phyloP scores from a whole-genome alignment of 108 stramenopile species.

The Thalassiosira profunda region DNA sequence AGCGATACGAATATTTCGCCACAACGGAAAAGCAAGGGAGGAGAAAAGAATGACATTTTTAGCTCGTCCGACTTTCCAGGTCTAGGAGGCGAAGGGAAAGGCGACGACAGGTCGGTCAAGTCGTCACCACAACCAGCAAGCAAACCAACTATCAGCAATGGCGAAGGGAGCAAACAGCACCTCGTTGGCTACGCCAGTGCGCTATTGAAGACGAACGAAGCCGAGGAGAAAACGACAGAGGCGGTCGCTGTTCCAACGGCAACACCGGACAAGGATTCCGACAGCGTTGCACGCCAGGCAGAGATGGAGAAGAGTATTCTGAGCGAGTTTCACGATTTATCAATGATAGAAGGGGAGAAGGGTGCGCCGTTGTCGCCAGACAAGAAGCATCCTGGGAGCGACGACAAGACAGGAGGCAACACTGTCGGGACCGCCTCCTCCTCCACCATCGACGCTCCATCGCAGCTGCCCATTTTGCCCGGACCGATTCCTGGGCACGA shows the following conservation, averaged over 20 bases:
- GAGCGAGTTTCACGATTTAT: conserved; percentile 42
- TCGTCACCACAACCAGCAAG: too few relatives aligned
- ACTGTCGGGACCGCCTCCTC: conserved; percentile 10
- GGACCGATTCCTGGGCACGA: conserved; percentile 1
- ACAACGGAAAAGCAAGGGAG: not conserved
- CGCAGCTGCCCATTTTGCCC: not conserved
- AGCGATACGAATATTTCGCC: not conserved
- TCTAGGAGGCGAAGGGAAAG: conserved; percentile 24
- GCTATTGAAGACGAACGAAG: conserved; percentile 30
- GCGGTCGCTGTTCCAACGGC: not conserved
- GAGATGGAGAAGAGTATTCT: conserved; percentile 40
- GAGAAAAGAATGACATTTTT: conserved; percentile 37
- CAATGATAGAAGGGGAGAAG: conserved; percentile 2
- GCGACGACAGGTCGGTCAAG: not conserved
- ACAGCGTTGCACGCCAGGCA: conserved; percentile 9
- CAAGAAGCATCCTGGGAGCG: not conserved
- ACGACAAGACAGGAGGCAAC: conserved; percentile 5
- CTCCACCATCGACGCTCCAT: too few relatives aligned
- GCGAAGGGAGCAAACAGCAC: conserved; percentile 7
- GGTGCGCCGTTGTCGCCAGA: not conserved
- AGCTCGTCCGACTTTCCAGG: conserved; percentile 47
- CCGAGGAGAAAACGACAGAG: not conserved
- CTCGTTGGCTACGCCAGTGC: conserved; percentile 47
- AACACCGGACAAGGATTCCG: conserved; percentile 14
- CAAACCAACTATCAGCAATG: not conserved